phyloP scores from a whole-genome alignment of 2,329 filamentous ascomycete genomes.

The Myriangium duriaei region DNA sequence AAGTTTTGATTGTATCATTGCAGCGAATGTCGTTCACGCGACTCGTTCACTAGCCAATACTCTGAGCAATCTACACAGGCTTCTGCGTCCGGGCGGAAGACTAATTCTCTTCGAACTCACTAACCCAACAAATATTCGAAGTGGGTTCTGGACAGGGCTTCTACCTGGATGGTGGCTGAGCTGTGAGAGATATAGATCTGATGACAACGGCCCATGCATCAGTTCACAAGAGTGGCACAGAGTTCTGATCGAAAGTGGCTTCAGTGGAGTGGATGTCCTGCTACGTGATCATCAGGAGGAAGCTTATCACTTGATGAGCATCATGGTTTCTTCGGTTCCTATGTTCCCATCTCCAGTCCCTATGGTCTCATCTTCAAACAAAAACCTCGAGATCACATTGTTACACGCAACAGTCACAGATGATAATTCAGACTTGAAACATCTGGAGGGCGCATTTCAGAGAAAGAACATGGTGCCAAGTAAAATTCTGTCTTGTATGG shows the following conservation, averaged over 20 bases:
- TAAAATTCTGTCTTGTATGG: too few relatives aligned
- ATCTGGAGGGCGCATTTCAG: too few relatives aligned
- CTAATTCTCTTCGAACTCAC: slow-evolving; percentile 1
- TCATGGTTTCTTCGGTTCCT: too few relatives aligned
- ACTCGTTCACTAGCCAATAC: slow-evolving; percentile 5
- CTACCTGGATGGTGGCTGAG: slow-evolving; percentile 6
- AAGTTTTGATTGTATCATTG: slow-evolving; percentile 6
- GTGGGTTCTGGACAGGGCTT: too few relatives aligned
- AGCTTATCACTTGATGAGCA: neutral
- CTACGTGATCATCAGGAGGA: neutral
- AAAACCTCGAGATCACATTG: too few relatives aligned
- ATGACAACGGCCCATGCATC: neutral
- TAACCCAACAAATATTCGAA: too few relatives aligned
- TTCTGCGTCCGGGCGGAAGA: slow-evolving; percentile 5
- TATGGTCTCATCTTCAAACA: too few relatives aligned
- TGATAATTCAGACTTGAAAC: too few relatives aligned
- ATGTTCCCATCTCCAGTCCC: too few relatives aligned
- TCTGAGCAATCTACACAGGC: slow-evolving; percentile 1
- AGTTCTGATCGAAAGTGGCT: neutral
- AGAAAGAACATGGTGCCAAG: too few relatives aligned
- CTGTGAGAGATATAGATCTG: neutral
- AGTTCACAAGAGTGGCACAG: neutral
- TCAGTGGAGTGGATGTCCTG: slow-evolving; percentile 2
- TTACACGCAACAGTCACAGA: too few relatives aligned
- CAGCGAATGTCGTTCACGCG: slow-evolving; percentile 1